Percentiles rank a stretch among this genome's conserved stretches.
phyloP scores from a whole-genome alignment of 2,329 filamentous ascomycete species.

The Nannizzia gypsea region DNA sequence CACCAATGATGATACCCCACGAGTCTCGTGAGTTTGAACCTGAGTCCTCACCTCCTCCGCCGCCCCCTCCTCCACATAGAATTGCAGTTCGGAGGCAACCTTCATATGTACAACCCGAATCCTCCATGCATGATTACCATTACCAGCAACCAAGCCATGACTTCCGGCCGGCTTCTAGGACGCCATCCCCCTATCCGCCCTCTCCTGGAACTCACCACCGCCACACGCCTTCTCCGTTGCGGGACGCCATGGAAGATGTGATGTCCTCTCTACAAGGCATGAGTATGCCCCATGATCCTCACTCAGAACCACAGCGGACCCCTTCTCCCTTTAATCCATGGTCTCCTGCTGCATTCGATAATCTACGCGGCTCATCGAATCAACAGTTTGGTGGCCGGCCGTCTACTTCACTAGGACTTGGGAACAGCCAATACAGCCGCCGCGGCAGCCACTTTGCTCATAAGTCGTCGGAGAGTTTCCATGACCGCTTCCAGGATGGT shows the following conservation, averaged over 20 bases:
- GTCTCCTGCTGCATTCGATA: conserved; percentile 79
- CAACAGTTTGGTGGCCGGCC: conserved; percentile 40
- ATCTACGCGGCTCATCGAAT: conserved; percentile 29
- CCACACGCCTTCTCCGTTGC: conserved; percentile 77
- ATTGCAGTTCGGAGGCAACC: conserved; percentile 38
- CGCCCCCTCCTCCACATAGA: conserved; percentile 69
- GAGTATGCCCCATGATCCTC: conserved; percentile 47
- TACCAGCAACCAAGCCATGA: conserved; percentile 31
- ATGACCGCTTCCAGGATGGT: conserved; percentile 43
- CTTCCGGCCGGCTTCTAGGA: conserved; percentile 30
- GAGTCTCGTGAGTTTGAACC: conserved; percentile 35
- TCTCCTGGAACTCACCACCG: conserved; percentile 55
- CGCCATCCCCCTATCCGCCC: conserved; percentile 39
- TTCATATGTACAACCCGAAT: conserved; percentile 14
- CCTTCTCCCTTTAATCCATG: conserved; percentile 55
- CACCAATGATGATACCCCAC: conserved; percentile 8
- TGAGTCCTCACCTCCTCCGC: conserved; percentile 67
- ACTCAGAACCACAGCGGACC: conserved; percentile 43
- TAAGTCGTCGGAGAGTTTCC: conserved; percentile 36
- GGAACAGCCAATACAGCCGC: conserved; percentile 35
- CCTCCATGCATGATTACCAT: conserved; percentile 25
- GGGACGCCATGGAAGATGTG: conserved; percentile 95
- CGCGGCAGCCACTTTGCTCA: conserved; percentile 46
- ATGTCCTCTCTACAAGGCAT: conserved; percentile 91
- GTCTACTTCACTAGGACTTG: conserved; percentile 63